Base-by-base conservation (phyloP, 2,329 filamentous ascomycete species). In the Corniculantispora saksenae region DNA sequence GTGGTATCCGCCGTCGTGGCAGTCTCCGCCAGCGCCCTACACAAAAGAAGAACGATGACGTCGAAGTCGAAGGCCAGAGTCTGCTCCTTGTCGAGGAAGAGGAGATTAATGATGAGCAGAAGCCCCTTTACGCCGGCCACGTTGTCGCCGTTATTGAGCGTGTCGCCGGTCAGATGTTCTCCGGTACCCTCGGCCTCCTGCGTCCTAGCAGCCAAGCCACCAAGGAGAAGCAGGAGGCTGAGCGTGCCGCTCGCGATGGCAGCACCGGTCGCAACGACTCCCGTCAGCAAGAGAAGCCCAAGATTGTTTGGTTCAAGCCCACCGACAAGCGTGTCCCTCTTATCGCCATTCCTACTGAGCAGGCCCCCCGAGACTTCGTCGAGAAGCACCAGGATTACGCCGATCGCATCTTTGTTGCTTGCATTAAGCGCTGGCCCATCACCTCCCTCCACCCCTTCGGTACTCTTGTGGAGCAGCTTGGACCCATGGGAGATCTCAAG, bases 271-370 rank as follows among this genome's bases (percentile, higher is more conserved):
- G 91, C 68, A 89, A 95, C 69, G 92, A 94, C 67, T 89, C 91
- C 69, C 92, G 94, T 62, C 78, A 79, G 62, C 93, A 96, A 76
- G 95, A 99, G 69, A 97, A 97, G 81, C 95, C 95, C 68, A 99
- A 99, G 88, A 99, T 99, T 80, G 95, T 99, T 50, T 99, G 95
- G 95, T 99, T 99, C 83, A 99, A 99, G 84, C 95, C 95, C 66
- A 99, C 95, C 1, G 95, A 99, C 81, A 98, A 99, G 86, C 93
- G 95, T 75, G 95, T 99, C 56, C 95, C 95, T 58, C 84, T 99
- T 70, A 99, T 99, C 78, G 95, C 95, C 62, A 99, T 99, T 69
- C 95, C 95, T 1, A 99, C 95, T 3, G 95, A 99, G 78, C 95
- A 99, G 80, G 95, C 95, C 10, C 95, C 95, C 23, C 91, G 93